phyloP scores from a whole-genome alignment of 2,329 filamentous ascomycete species.

The Cytospora piceae region DNA sequence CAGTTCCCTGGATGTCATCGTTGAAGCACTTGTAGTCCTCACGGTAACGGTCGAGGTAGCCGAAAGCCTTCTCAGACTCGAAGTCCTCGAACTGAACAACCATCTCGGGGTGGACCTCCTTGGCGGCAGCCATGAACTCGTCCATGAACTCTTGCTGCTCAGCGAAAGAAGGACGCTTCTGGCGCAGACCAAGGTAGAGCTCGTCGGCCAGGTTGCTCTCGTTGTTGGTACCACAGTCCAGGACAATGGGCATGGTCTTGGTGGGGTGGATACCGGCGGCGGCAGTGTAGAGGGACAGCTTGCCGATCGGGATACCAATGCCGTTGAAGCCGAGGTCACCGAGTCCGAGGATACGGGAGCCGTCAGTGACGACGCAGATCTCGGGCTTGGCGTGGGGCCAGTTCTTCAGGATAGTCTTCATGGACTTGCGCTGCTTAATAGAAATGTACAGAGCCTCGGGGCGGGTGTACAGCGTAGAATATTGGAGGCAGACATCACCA shows the following conservation, averaged over 20 bases:
- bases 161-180: slow-evolving; percentile 75
- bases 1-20: slow-evolving; percentile 97
- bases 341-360: slow-evolving; percentile 87
- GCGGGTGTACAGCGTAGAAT: slow-evolving; percentile 93
- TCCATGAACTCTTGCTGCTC: slow-evolving; percentile 93
- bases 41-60: slow-evolving; percentile 87
- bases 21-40: slow-evolving; percentile 95
- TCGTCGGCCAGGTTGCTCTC: slow-evolving; percentile 68
- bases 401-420: slow-evolving; percentile 85
- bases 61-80: slow-evolving; percentile 90
- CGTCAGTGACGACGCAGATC: slow-evolving; percentile 96
- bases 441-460: slow-evolving; percentile 97
- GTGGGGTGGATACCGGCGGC: slow-evolving; percentile 92
- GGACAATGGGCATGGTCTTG: slow-evolving; percentile 75
- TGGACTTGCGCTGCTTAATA: slow-evolving; percentile 89
- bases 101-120: slow-evolving; percentile 70
- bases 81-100: slow-evolving; percentile 96
- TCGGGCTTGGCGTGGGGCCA: slow-evolving; percentile 90
- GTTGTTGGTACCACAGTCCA: slow-evolving; percentile 70
- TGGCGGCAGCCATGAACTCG: slow-evolving; percentile 92
- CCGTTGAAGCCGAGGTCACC: slow-evolving; percentile 96
- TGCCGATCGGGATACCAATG: slow-evolving; percentile 96
- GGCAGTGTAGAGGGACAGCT: slow-evolving; percentile 91
- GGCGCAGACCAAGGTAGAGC: slow-evolving; percentile 87
- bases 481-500: slow-evolving; percentile 94